phyloP scores from a whole-genome alignment of 306 rosid species.

The Fragaria nilgerrensis region DNA sequence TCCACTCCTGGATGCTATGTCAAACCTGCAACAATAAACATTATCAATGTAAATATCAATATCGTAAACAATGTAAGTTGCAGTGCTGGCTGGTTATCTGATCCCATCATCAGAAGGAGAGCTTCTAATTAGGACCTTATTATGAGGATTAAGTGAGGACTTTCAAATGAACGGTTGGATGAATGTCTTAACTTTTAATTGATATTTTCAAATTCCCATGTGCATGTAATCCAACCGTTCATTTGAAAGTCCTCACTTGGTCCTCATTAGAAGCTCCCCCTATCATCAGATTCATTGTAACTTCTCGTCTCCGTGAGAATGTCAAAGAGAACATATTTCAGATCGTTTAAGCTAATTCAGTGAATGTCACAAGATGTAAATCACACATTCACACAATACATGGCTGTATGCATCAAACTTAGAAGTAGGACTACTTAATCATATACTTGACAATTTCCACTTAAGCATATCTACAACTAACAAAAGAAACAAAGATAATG shows the following conservation, averaged over 20 bases:
- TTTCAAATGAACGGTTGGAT: too few relatives aligned
- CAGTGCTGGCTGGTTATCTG: neutral
- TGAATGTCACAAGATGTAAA: too few relatives aligned
- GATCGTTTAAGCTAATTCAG: neutral
- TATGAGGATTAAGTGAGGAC: too few relatives aligned
- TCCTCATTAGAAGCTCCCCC: too few relatives aligned
- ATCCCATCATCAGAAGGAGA: too few relatives aligned
- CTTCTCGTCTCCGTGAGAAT: neutral
- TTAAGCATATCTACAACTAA: neutral
- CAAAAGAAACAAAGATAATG: neutral
- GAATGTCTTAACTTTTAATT: too few relatives aligned
- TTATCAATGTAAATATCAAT: slow-evolving; percentile 7
- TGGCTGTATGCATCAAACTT: slow-evolving; percentile 12
- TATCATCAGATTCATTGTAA: neutral
- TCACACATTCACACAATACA: neutral
- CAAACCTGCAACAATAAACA: slow-evolving; percentile 50
- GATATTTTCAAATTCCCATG: too few relatives aligned
- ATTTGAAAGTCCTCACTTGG: too few relatives aligned
- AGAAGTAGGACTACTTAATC: neutral
- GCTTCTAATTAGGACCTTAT: too few relatives aligned
- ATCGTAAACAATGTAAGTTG: neutral
- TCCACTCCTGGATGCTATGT: slow-evolving; percentile 66
- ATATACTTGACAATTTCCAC: slow-evolving; percentile 3
- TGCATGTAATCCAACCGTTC: too few relatives aligned
- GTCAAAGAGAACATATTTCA: neutral